Percentiles rank a stretch among this genome's conserved stretches.
Evolutionary conservation across 768 basidiomycete genomes (phyloP).

Genomic region (Leccinum obscurum): DNA sequence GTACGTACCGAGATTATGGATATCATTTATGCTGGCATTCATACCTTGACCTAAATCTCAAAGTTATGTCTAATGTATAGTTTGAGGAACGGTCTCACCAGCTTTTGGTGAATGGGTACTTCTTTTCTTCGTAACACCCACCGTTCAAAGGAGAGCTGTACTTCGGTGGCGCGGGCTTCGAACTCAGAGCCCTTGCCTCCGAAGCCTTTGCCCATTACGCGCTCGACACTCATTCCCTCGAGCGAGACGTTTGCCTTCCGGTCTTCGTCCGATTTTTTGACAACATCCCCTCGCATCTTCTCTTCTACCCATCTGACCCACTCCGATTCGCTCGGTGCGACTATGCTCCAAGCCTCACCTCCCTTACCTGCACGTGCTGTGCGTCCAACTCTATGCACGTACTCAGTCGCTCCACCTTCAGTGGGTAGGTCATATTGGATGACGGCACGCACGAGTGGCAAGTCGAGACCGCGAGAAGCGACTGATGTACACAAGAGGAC

Average conservation of each 20-base stretch:
- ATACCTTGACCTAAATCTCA: too few relatives aligned
- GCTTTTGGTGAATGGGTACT: conserved; percentile 38
- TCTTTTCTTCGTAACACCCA: conserved; percentile 80
- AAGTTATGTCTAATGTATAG: too few relatives aligned
- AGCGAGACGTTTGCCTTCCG: conserved; percentile 49
- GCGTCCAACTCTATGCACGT: conserved; percentile 94
- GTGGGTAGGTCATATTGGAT: conserved; percentile 97
- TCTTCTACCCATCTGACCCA: conserved; percentile 92
- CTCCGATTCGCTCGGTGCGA: conserved; percentile 79
- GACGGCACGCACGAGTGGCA: conserved; percentile 92
- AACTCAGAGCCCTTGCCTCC: conserved; percentile 81
- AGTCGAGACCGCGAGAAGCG: conserved; percentile 95
- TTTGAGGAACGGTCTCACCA: too few relatives aligned
- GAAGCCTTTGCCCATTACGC: conserved; percentile 76
- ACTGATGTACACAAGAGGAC: conserved; percentile 95
- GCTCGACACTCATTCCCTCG: conserved; percentile 62
- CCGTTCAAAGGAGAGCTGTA: conserved; percentile 91
- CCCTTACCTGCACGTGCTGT: conserved; percentile 96
- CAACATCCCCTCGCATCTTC: conserved; percentile 65
- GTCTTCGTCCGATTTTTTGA: conserved; percentile 26
- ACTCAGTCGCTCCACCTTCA: conserved; percentile 94
- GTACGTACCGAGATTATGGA: too few relatives aligned
- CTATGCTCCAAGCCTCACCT: conserved; percentile 94
- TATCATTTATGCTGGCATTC: too few relatives aligned
- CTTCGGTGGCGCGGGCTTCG: conserved; percentile 90